Evolutionary conservation across 1,139 yeast genomes (phyloP).

Genomic region (Eremothecium cymbalariae): DNA sequence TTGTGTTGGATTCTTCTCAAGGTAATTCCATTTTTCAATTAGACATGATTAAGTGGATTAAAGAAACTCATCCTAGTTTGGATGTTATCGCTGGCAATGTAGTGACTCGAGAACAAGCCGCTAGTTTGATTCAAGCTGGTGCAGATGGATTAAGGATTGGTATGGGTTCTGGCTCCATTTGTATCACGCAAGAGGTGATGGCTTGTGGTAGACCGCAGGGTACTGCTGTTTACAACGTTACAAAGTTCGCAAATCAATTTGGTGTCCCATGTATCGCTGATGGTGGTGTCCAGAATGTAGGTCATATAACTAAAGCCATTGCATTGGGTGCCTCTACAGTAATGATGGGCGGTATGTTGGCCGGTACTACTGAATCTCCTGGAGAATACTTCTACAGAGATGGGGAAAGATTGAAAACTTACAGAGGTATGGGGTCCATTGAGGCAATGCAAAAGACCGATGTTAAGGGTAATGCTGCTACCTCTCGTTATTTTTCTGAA

Average conservation of each 20-base stretch:
- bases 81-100: constrained; percentile 97
- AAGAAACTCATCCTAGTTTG: constrained; percentile 66
- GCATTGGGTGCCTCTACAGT: constrained; percentile 96
- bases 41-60: constrained; percentile 88
- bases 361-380: constrained; percentile 98
- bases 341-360: constrained; percentile 99
- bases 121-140: constrained; percentile 88
- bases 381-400: constrained; percentile 97
- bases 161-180: constrained; percentile 99
- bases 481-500: constrained; percentile 96
- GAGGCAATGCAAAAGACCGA: constrained; percentile 97
- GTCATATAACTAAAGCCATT: constrained; percentile 94
- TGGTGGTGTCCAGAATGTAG: constrained; percentile 99
- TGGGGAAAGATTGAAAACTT: constrained; percentile 93
- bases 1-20: constrained; percentile 90
- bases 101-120: constrained; percentile 98
- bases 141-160: constrained; percentile 98
- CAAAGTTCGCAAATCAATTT: constrained; percentile 33
- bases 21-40: constrained; percentile 95
- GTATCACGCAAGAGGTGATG: constrained; percentile 99
- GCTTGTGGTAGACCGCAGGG: constrained; percentile 99
- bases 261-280: constrained; percentile 77
- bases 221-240: constrained; percentile 45
- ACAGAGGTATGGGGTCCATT: constrained; percentile 99
- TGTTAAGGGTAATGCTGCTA: constrained; percentile 87